Evolutionary conservation across 163 green algal species (phyloP).

Genomic region (Trebouxia gelatinosa): DNA sequence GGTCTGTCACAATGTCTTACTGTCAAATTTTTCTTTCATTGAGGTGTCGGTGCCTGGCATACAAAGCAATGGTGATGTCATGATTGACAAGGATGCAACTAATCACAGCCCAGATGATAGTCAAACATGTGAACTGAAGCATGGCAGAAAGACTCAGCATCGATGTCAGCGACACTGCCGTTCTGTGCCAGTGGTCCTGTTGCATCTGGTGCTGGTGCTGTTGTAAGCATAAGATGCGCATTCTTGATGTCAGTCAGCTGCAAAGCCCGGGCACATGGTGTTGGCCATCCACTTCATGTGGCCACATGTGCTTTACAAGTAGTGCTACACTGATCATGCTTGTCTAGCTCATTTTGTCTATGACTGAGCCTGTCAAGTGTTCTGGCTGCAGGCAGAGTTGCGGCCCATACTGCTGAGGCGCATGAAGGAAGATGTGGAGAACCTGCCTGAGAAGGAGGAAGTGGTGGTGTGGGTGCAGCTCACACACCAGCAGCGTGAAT

Average conservation of each 20-base stretch:
- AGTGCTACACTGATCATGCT: not conserved
- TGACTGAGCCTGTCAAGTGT: not conserved
- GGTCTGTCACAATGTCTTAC: constrained; percentile 26
- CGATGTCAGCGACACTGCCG: not conserved
- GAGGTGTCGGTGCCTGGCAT: too few relatives aligned
- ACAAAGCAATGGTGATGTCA: not conserved
- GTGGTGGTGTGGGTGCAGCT: constrained; percentile 94
- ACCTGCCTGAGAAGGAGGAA: constrained; percentile 95
- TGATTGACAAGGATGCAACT: not conserved
- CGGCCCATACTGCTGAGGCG: constrained; percentile 84
- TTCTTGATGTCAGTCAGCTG: not conserved
- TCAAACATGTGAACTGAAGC: not conserved
- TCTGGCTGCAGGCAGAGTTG: constrained; percentile 59
- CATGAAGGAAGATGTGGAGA: constrained; percentile 98
- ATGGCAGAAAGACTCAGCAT: not conserved
- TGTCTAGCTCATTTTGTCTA: too few relatives aligned
- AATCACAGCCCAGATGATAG: not conserved
- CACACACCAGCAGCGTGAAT: constrained; percentile 80
- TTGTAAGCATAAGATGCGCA: too few relatives aligned
- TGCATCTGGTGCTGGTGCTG: too few relatives aligned
- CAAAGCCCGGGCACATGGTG: not conserved
- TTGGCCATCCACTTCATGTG: not conserved
- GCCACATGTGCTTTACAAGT: not conserved
- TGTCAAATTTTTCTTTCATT: not conserved
- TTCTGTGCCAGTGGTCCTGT: too few relatives aligned